Evolutionary conservation across 2,329 filamentous ascomycete species (phyloP).

Genomic region (Zopfia rhizophila): DNA sequence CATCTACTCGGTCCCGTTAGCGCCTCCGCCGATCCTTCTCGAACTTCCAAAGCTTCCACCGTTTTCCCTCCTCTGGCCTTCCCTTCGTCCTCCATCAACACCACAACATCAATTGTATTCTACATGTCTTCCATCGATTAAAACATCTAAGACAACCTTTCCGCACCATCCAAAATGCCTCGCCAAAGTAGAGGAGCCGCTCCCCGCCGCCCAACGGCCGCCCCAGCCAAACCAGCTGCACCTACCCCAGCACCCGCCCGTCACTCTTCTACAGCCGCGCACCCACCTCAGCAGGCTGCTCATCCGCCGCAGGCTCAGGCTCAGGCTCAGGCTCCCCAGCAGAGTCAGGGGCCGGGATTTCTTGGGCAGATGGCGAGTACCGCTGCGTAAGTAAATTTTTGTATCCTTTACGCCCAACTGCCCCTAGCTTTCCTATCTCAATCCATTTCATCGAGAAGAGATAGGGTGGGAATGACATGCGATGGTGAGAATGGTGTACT

Average conservation of each 20-base stretch:
- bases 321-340: conserved; percentile 45
- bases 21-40: conserved; percentile 38
- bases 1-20: too few relatives aligned
- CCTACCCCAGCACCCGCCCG: conserved; percentile 65
- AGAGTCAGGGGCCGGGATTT: conserved; percentile 78
- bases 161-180: conserved; percentile 53
- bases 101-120: too few relatives aligned
- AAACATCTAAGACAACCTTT: too few relatives aligned
- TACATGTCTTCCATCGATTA: too few relatives aligned
- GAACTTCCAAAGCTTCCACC: conserved; percentile 34
- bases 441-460: not conserved
- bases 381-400: conserved; percentile 79
- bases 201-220: conserved; percentile 56
- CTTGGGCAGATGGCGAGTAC: conserved; percentile 98
- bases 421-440: not conserved
- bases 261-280: conserved; percentile 74
- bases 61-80: conserved; percentile 30
- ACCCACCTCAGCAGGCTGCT: conserved; percentile 60
- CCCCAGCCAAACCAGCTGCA: too few relatives aligned
- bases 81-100: conserved; percentile 12
- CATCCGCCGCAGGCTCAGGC: conserved; percentile 60
- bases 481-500: too few relatives aligned
- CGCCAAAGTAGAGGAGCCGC: conserved; percentile 60
- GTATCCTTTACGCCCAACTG: not conserved
- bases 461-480: too few relatives aligned